These are phyloP conservation scores for Scedosporium aurantiacum DNA, from an alignment of 2,329 filamentous ascomycete species.

Conservation along the genomic window DNA sequence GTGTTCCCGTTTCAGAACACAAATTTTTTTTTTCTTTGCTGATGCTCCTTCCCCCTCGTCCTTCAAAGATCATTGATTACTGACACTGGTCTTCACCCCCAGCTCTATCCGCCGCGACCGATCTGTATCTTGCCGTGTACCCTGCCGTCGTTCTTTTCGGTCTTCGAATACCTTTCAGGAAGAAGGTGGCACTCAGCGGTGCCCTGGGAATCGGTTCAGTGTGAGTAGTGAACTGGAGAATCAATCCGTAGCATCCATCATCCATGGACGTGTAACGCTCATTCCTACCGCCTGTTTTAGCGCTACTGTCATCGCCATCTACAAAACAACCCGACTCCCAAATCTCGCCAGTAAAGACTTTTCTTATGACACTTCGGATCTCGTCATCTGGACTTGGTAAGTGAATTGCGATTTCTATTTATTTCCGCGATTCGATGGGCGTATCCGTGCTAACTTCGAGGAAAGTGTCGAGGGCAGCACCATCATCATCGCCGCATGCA, in stretches of 20 bases:
- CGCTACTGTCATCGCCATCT: slow-evolving; percentile 17
- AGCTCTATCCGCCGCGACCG: slow-evolving; percentile 24
- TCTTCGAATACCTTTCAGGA: slow-evolving; percentile 25
- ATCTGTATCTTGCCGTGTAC: slow-evolving; percentile 31
- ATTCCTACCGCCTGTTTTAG: slow-evolving; percentile 8
- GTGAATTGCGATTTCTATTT: background rate
- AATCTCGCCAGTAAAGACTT: slow-evolving; percentile 18
- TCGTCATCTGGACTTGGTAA: slow-evolving; percentile 34
- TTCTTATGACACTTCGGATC: slow-evolving; percentile 25
- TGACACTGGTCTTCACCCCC: background rate
- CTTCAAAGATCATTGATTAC: background rate
- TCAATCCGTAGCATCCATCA: background rate
- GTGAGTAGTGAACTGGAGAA: slow-evolving; percentile 13
- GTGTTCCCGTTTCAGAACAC: too few relatives aligned
- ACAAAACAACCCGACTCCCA: slow-evolving; percentile 19
- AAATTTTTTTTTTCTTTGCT: background rate
- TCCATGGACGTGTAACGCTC: background rate
- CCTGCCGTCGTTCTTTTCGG: slow-evolving; percentile 24
- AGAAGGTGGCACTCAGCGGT: slow-evolving; percentile 27
- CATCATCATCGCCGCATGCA: slow-evolving; percentile 24
- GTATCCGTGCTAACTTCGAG: background rate
- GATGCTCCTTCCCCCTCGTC: background rate
- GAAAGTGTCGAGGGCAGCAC: slow-evolving; percentile 21
- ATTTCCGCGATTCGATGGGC: background rate
- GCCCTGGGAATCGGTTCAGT: slow-evolving; percentile 28